A percentile compares a stretch with the other conserved stretches of the same genome.
phyloP scores from a whole-genome alignment of 2,329 filamentous ascomycete species.

The Microdochium trichocladiopsis region DNA sequence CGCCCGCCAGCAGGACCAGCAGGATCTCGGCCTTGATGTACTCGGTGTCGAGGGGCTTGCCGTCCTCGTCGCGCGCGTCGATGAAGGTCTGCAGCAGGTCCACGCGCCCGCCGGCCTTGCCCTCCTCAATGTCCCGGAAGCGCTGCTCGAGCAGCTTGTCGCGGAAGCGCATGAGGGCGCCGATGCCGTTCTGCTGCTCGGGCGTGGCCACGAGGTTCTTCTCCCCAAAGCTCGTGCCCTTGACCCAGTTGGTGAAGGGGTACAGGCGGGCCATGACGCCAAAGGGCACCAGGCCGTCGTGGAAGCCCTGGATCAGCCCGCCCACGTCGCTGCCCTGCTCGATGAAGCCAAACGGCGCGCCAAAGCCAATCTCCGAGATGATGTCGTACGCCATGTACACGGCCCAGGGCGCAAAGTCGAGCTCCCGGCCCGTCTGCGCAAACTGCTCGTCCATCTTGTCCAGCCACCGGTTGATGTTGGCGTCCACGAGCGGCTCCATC shows the following conservation, averaged over 20 bases:
- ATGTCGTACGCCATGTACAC: constrained; percentile 51
- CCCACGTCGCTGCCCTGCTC: constrained; percentile 42
- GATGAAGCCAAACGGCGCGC: constrained; percentile 48
- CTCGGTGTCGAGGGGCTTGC: constrained; percentile 36
- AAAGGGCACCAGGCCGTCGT: constrained; percentile 42
- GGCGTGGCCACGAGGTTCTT: constrained; percentile 45
- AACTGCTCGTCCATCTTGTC: constrained; percentile 37
- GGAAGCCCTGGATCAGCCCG: constrained; percentile 46
- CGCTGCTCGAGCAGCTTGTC: constrained; percentile 44
- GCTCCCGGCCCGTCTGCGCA: constrained; percentile 29
- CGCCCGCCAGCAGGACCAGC: constrained; percentile 42
- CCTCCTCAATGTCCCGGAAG: constrained; percentile 35
- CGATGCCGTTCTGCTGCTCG: constrained; percentile 45
- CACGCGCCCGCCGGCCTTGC: constrained; percentile 32
- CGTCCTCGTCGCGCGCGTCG: constrained; percentile 34
- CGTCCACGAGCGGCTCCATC: constrained; percentile 50
- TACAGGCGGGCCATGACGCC: constrained; percentile 43
- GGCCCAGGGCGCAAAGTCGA: constrained; percentile 51
- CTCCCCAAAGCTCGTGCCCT: constrained; percentile 39
- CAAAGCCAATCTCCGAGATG: constrained; percentile 48
- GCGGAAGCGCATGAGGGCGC: constrained; percentile 49
- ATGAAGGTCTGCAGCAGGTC: constrained; percentile 48
- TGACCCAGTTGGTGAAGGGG: constrained; percentile 47
- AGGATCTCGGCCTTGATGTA: constrained; percentile 47
- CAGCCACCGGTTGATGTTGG: constrained; percentile 41